Conservation (phyloP, 768 basidiomycete genomes). For the Pleurotus citrinopileatus region DNA sequence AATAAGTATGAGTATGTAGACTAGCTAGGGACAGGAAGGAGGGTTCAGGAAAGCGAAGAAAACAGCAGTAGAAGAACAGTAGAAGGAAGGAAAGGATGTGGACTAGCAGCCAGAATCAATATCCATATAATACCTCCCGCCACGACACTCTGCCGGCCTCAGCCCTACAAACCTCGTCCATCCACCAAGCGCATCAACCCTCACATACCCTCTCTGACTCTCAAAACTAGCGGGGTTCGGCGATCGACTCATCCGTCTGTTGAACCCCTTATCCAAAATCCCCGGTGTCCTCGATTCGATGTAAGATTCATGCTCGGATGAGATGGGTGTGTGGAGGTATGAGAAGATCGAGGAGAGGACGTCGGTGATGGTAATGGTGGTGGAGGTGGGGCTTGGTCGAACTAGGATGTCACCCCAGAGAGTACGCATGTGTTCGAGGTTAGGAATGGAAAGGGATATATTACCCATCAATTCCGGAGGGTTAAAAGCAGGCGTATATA, state of each 20-base stretch:
- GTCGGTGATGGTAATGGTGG: neutral
- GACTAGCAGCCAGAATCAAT: constrained; percentile 3
- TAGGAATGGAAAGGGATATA: neutral
- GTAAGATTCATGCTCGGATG: neutral
- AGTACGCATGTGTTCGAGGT: constrained; percentile 2
- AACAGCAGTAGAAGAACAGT: too few relatives aligned
- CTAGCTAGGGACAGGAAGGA: too few relatives aligned
- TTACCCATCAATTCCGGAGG: neutral
- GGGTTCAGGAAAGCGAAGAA: too few relatives aligned
- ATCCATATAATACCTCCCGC: neutral
- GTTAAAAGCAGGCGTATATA: neutral
- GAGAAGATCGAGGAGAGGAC: neutral
- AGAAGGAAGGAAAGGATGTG: too few relatives aligned
- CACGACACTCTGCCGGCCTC: neutral
- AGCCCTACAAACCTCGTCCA: constrained; percentile 6
- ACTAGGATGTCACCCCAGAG: constrained; percentile 5
- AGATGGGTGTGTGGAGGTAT: neutral
- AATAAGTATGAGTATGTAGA: too few relatives aligned
- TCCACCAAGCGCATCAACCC: constrained; percentile 6
- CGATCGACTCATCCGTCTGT: neutral
- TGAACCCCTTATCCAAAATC: neutral
- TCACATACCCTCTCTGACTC: neutral
- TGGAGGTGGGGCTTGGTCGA: neutral
- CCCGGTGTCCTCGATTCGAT: neutral
- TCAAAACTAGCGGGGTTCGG: neutral